Percentiles rank a stretch among this genome's conserved stretches.
Conservation (phyloP, 1,284 basidiomycete genomes). For the Trametes pubescens region DNA sequence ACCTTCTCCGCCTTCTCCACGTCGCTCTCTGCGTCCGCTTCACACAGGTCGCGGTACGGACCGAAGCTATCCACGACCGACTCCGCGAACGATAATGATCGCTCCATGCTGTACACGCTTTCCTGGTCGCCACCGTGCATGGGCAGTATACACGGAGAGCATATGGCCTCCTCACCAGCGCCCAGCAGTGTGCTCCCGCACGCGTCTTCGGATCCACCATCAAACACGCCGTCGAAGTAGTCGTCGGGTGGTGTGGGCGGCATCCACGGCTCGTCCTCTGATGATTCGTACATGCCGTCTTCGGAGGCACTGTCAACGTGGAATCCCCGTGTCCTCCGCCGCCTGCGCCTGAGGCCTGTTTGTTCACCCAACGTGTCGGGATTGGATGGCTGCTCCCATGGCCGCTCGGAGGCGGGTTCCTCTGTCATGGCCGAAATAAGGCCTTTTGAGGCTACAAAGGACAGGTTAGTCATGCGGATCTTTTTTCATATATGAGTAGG, state of each 20-base stretch:
- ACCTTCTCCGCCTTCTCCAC: slow-evolving; percentile 58
- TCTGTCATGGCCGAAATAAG: slow-evolving; percentile 16
- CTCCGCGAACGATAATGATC: slow-evolving; percentile 47
- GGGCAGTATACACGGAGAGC: slow-evolving; percentile 45
- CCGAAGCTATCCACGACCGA: slow-evolving; percentile 58
- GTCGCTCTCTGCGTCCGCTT: slow-evolving; percentile 55
- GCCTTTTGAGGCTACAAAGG: slow-evolving; percentile 19
- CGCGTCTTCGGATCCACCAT: slow-evolving; percentile 7
- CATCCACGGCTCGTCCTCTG: slow-evolving; percentile 29
- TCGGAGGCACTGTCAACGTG: slow-evolving; percentile 25
- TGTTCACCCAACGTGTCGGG: slow-evolving; percentile 27
- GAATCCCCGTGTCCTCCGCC: slow-evolving; percentile 20
- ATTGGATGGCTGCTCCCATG: slow-evolving; percentile 20
- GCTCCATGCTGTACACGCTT: slow-evolving; percentile 30
- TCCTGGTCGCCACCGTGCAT: slow-evolving; percentile 50
- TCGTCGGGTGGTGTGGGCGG: slow-evolving; percentile 33
- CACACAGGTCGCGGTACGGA: slow-evolving; percentile 59
- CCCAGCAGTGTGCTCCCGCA: slow-evolving; percentile 1
- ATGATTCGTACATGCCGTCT: slow-evolving; percentile 11
- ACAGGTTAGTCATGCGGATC: not conserved
- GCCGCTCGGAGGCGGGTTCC: slow-evolving; percentile 6
- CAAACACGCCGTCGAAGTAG: slow-evolving; percentile 26
- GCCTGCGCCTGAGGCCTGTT: slow-evolving; percentile 43
- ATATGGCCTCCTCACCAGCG: slow-evolving; percentile 24
- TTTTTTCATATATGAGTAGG: not conserved